Percentiles rank a stretch among this genome's conserved stretches.
Evolutionary conservation across 2,329 filamentous ascomycete genomes (phyloP).

Genomic region (Hypoxylon sp.): DNA sequence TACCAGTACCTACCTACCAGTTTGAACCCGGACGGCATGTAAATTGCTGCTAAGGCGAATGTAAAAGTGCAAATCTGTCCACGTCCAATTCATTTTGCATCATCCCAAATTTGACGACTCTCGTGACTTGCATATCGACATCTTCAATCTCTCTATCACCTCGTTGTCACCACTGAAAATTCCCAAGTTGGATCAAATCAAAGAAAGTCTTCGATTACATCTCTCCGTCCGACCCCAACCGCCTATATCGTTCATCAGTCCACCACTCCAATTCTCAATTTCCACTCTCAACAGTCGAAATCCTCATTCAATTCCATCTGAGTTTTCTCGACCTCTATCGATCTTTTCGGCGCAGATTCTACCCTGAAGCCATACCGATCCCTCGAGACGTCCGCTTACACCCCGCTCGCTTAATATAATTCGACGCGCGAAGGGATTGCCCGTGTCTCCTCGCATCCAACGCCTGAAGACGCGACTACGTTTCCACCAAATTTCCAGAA

Average conservation of each 20-base stretch:
- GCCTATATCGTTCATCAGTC: neutral
- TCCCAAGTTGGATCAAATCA: neutral
- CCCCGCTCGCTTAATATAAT: neutral
- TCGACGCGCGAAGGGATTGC: neutral
- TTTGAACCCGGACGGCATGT: slow-evolving; percentile 4
- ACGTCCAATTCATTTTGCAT: slow-evolving; percentile 34
- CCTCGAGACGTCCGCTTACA: neutral
- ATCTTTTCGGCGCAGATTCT: neutral
- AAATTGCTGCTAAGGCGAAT: slow-evolving; percentile 16
- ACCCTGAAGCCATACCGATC: neutral
- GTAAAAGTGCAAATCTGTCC: slow-evolving; percentile 40
- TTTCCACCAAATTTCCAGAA: slow-evolving; percentile 1
- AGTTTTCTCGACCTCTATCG: slow-evolving; percentile 3
- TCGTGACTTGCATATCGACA: slow-evolving; percentile 27
- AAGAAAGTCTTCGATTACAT: neutral
- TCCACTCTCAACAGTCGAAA: slow-evolving; percentile 10
- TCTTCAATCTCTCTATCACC: neutral
- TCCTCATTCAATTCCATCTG: slow-evolving; percentile 2
- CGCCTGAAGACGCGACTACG: slow-evolving; percentile 1
- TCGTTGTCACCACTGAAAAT: neutral
- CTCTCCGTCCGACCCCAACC: neutral
- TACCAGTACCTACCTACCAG: slow-evolving; percentile 6
- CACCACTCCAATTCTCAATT: slow-evolving; percentile 4
- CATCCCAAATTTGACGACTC: slow-evolving; percentile 28
- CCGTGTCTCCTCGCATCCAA: slow-evolving; percentile 1